Evolutionary conservation across 2,329 filamentous ascomycete genomes (phyloP).

Genomic region (Fusarium agapanthi): DNA sequence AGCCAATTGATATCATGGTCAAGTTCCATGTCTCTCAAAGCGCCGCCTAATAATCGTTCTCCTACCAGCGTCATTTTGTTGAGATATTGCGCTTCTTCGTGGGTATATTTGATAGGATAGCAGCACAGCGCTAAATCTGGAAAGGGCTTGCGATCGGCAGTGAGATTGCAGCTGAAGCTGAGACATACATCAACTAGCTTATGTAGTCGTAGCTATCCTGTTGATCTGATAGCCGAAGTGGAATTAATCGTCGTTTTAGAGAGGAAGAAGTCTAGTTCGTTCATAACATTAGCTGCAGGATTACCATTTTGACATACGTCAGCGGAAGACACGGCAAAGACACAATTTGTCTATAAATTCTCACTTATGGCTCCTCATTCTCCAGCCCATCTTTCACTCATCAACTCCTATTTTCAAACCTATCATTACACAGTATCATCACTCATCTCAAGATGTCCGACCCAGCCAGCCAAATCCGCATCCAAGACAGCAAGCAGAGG

Average conservation of each 20-base stretch:
- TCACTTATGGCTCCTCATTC: accelerated
- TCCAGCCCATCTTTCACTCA: accelerated
- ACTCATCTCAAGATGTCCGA: not conserved
- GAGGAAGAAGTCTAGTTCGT: not conserved
- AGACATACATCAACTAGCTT: not conserved
- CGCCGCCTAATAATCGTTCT: accelerated
- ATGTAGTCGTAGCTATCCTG: not conserved
- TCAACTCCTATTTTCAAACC: accelerated
- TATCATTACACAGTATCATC: accelerated
- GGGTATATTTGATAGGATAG: not conserved
- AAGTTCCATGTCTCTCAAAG: not conserved
- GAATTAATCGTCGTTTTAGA: not conserved
- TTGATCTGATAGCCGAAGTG: not conserved
- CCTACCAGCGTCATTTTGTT: not conserved
- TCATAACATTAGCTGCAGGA: not conserved
- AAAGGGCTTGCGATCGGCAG: not conserved
- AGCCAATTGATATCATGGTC: not conserved
- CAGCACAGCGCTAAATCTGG: not conserved
- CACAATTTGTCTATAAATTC: not conserved
- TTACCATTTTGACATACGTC: not conserved
- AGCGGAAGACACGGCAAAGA: not conserved
- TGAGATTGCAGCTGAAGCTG: not conserved
- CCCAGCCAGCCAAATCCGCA: not conserved
- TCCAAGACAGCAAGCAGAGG: not conserved
- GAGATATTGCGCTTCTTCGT: not conserved